phyloP scores from a whole-genome alignment of 345 rosid genomes.

The Hibiscus tridactylites region DNA sequence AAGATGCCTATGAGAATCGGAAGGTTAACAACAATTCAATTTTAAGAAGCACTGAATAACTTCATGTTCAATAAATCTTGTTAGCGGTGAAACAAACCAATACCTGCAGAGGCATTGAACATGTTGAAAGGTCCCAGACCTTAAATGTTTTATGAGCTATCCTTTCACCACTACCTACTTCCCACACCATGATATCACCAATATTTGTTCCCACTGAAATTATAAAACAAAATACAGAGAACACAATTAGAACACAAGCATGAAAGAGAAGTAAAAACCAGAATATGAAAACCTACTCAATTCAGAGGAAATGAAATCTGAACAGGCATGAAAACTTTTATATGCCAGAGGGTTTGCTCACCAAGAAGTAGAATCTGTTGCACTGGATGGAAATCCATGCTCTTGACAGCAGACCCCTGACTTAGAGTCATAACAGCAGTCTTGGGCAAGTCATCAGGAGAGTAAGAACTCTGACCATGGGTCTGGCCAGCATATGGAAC shows the following conservation, averaged over 20 bases:
- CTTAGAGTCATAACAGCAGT: conserved; percentile 42
- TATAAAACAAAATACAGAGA: conserved; percentile 10
- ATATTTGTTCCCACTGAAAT: conserved; percentile 71
- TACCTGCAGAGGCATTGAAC: conserved; percentile 66
- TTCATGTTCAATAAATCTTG: conserved; percentile 10
- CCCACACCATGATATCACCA: conserved; percentile 73
- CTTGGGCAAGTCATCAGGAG: conserved; percentile 81
- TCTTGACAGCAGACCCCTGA: conserved; percentile 69
- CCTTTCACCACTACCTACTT: conserved; percentile 58
- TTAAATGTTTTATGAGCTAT: conserved; percentile 50
- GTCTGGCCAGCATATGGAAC: conserved; percentile 52
- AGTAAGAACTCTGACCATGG: conserved; percentile 63
- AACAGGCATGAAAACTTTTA: conserved; percentile 6
- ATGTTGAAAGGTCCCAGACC: conserved; percentile 52
- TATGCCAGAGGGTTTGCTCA: conserved; percentile 25
- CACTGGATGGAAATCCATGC: conserved; percentile 87
- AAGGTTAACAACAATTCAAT: not conserved
- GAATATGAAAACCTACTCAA: conserved; percentile 2
- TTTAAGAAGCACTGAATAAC: conserved; percentile 5
- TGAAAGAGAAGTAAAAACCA: conserved; percentile 7
- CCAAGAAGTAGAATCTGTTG: conserved; percentile 79
- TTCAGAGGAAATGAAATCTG: not conserved
- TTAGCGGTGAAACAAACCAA: conserved; percentile 8
- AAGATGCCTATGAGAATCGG: conserved; percentile 39
- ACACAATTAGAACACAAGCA: not conserved